Percentiles rank a stretch among this genome's conserved stretches.
phyloP scores from a whole-genome alignment of 2,329 filamentous ascomycete genomes.

The Macroventuria anomochaeta region DNA sequence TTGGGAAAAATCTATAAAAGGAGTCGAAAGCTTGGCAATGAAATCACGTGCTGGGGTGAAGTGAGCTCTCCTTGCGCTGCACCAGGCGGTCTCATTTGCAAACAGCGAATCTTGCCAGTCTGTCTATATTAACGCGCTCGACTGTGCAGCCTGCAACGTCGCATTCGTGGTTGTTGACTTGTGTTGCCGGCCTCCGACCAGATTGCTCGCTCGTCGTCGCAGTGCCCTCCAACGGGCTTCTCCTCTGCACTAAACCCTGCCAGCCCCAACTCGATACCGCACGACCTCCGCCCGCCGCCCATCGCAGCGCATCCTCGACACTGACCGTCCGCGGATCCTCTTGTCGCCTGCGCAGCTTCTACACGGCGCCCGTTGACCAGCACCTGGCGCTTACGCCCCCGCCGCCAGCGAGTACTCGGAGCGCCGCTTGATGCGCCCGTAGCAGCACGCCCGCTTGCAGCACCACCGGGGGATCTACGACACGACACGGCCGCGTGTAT shows the following conservation, averaged over 20 bases:
- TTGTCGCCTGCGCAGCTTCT: conserved; percentile 20
- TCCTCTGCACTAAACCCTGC: conserved; percentile 16
- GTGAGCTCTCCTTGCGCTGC: conserved; percentile 1
- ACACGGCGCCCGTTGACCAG: conserved; percentile 1
- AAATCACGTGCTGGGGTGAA: conserved; percentile 1
- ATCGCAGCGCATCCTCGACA: conserved; percentile 21
- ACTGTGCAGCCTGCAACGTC: conserved; percentile 12
- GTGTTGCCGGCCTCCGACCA: conserved; percentile 10
- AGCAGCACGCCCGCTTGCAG: conserved; percentile 10
- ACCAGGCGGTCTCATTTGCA: conserved; percentile 5
- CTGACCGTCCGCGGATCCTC: conserved; percentile 8
- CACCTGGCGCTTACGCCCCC: conserved; percentile 15
- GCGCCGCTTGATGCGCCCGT: conserved; percentile 26
- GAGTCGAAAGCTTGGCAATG: not conserved
- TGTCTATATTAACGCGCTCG: conserved; percentile 9
- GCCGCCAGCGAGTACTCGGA: conserved; percentile 17
- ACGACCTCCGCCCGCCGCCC: conserved; percentile 20
- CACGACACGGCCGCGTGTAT: conserved; percentile 6
- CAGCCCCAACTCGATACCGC: conserved; percentile 1
- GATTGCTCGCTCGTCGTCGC: not conserved
- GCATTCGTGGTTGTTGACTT: conserved; percentile 21
- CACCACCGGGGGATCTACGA: conserved; percentile 6
- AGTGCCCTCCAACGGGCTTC: conserved; percentile 10
- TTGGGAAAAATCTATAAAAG: conserved; percentile 1
- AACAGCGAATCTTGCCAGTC: conserved; percentile 1